phyloP scores from a whole-genome alignment of 1,139 yeast genomes.

The Ogataea hybrid region DNA sequence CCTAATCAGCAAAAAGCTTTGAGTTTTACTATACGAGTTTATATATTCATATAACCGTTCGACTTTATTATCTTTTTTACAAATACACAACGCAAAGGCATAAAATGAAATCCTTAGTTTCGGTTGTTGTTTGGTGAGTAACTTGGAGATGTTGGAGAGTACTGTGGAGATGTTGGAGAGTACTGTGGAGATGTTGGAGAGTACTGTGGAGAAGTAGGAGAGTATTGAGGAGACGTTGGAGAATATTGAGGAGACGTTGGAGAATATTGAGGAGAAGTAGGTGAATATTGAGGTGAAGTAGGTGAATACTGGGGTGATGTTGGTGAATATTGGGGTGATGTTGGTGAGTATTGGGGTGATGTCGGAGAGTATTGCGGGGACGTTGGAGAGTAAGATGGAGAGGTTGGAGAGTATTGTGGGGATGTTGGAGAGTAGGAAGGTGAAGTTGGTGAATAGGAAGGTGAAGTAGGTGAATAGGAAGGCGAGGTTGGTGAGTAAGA shows the following conservation, averaged over 20 bases:
- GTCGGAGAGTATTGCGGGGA: conserved; percentile 63
- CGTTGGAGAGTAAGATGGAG: conserved; percentile 74
- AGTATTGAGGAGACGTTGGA: conserved; percentile 66
- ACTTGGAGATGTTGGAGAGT: conserved; percentile 55
- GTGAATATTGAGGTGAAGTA: conserved; percentile 63
- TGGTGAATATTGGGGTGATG: conserved; percentile 55
- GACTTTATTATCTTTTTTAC: conserved; percentile 14
- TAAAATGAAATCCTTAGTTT: conserved; percentile 14
- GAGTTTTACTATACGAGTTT: not conserved
- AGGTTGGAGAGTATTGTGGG: conserved; percentile 63
- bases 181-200: conserved; percentile 55
- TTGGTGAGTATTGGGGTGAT: conserved; percentile 50
- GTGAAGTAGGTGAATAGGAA: conserved; percentile 70
- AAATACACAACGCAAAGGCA: conserved; percentile 15
- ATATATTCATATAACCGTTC: not conserved
- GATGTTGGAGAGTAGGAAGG: conserved; percentile 74
- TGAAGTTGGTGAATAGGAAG: conserved; percentile 70
- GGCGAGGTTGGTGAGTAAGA: conserved; percentile 74
- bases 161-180: conserved; percentile 57
- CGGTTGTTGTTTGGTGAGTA: conserved; percentile 48
- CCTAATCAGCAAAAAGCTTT: conserved; percentile 63
- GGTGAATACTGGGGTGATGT: conserved; percentile 66
- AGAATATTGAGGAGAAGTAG: conserved; percentile 54
- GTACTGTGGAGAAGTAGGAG: conserved; percentile 61
- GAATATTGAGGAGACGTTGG: conserved; percentile 56